Conservation (phyloP, 2,329 filamentous ascomycete genomes). For the Drechslerella coelobrocha region DNA sequence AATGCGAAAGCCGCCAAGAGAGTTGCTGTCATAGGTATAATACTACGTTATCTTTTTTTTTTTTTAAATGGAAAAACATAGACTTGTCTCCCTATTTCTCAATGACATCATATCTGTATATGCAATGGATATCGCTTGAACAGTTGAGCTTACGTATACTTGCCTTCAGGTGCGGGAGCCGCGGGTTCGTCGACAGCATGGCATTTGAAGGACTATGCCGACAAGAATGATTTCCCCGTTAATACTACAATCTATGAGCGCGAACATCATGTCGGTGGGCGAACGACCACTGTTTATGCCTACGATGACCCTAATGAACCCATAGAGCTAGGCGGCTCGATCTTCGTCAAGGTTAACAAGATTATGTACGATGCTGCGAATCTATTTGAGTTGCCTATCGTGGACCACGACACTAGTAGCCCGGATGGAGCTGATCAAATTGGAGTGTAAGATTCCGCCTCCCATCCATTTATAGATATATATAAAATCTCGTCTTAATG, state of each 20-base stretch:
- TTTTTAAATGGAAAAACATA: not conserved
- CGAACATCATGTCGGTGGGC: constrained; percentile 76
- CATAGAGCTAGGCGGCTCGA: constrained; percentile 87
- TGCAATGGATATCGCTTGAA: too few relatives aligned
- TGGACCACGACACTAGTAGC: constrained; percentile 60
- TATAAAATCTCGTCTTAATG: too few relatives aligned
- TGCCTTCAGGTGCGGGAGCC: constrained; percentile 88
- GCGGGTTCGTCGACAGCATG: constrained; percentile 88
- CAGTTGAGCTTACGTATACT: too few relatives aligned
- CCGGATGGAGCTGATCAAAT: constrained; percentile 56
- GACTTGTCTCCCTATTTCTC: not conserved
- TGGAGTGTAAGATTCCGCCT: constrained; percentile 51
- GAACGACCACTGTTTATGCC: constrained; percentile 81
- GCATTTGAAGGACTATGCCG: constrained; percentile 75
- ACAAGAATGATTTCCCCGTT: constrained; percentile 66
- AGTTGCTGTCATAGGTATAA: constrained; percentile 55
- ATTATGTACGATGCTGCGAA: constrained; percentile 78
- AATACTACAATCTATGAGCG: constrained; percentile 91
- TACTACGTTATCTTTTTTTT: not conserved
- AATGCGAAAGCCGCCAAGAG: constrained; percentile 50
- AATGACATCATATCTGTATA: too few relatives aligned
- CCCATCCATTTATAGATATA: constrained; percentile 54
- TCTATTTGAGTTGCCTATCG: constrained; percentile 72
- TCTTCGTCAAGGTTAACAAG: constrained; percentile 84
- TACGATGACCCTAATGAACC: constrained; percentile 72